Base-by-base conservation (phyloP, 2,329 filamentous ascomycete genomes). In the Calonectria hawksworthii region DNA sequence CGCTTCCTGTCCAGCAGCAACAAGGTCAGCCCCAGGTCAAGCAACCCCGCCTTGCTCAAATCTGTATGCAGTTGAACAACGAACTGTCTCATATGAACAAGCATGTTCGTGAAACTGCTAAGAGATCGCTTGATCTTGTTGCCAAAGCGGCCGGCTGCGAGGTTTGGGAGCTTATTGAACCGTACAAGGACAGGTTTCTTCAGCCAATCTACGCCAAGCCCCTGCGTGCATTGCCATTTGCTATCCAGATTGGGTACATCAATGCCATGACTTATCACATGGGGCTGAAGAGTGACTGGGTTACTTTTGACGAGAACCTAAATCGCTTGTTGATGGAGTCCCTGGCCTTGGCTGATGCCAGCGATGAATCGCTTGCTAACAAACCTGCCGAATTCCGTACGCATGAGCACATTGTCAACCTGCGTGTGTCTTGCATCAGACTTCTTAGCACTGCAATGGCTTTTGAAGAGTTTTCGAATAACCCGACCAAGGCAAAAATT, bases 181-280 rank as follows among this genome's bases (percentile, higher is more conserved):
- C 96, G 0, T 95, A 98, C 80, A 98, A 97, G 85, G 96, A 99
- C 74, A 91, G 95, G 38, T 90, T 99, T 44, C 88, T 99, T n/a
- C 90, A 93, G 74, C 95, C 96, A 0, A 98, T 99, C 63, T 99
- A 97, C 87, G 95, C 95, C 78, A 99, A 99, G 84, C 97, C 97
- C 18, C 86, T 99, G 26, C 92, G 97, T 75, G 98, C 97, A 0
- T 88, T 99, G 75, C 97, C 97, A 0, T 99, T 99, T 82, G 91
- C 95, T 7, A 96, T 95, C 3, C 98, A 99, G 86, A 99, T 99
- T 79, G 98, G 97, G 5, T 99, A 98, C 82, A 98, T 99, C 79
- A 98, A 99, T 83, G 97, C 97, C 1, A 96, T 99, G 82, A 98
- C 95, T 0, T 99, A 98, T 85, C 98, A 98, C 82, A 91, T 99